These are phyloP conservation scores for Panellus pusillus DNA, from an alignment of 768 basidiomycete species.

Conservation along the genomic window DNA sequence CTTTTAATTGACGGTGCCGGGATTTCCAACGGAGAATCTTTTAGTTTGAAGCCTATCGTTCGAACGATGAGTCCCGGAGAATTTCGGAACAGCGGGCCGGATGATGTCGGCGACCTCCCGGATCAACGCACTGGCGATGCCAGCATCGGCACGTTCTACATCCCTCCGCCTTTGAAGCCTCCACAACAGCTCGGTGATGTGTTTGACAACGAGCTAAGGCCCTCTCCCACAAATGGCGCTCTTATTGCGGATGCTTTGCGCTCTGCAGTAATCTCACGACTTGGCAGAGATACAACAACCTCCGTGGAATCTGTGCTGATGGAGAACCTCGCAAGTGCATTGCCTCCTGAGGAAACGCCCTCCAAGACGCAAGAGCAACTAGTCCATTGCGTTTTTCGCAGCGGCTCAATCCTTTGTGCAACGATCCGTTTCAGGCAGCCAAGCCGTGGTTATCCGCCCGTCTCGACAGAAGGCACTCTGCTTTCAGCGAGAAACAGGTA, in stretches of 20 bases:
- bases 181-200: too few relatives aligned
- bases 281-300: constrained; percentile 63
- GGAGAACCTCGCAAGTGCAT: constrained; percentile 52
- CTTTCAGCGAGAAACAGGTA: constrained; percentile 52
- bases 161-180: too few relatives aligned
- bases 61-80: too few relatives aligned
- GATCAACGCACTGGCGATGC: too few relatives aligned
- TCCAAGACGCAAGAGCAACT: constrained; percentile 41
- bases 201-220: too few relatives aligned
- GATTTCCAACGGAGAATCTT: too few relatives aligned
- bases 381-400: constrained; percentile 48
- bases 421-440: constrained; percentile 39
- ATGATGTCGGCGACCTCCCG: too few relatives aligned
- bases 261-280: constrained; percentile 60
- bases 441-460: constrained; percentile 53
- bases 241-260: constrained; percentile 57
- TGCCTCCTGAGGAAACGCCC: constrained; percentile 28
- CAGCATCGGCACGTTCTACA: too few relatives aligned
- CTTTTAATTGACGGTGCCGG: too few relatives aligned
- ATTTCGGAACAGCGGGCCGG: too few relatives aligned
- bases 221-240: too few relatives aligned
- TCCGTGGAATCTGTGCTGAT: constrained; percentile 65
- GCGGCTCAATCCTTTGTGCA: constrained; percentile 32
- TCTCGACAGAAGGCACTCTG: constrained; percentile 53
- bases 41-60: too few relatives aligned